Base-by-base conservation (phyloP, 768 basidiomycete genomes). In the Naematelia encephala region DNA sequence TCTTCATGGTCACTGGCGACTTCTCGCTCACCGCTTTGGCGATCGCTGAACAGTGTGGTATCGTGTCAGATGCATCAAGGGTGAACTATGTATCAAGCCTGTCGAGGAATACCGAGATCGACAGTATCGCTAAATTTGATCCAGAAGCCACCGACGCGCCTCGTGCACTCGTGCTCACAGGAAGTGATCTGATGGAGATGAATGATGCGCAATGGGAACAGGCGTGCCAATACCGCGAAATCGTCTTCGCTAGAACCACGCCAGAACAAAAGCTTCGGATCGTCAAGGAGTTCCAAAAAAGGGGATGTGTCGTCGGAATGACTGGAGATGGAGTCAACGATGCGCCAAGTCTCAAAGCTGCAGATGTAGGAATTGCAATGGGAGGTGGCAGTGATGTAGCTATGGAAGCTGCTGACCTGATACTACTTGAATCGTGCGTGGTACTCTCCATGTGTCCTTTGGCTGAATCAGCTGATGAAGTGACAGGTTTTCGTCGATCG, bases 211-310 rank as follows among this genome's bases (percentile, higher is more conserved):
- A 75, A 29, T 77, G 76, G 77, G 71, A 75, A 44, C 72, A 73
- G 61, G 70, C 70, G 2, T 72, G 72, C 55, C 68, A 68, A 46
- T 75, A 75, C 51, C 47, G 58, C 26, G 75, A 76, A 60, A 63
- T 86, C 51, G 85, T 87, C 2, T 85, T 87, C 59, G 84, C 85
- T 0, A 79, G 85, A 4, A 85, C 84, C 1, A 83, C 82, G 0
- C 85, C 85, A 0, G 83, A 85, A 66, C 85, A 86, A 74, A 87
- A 87, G 68, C 75, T 86, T 0, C 80, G 82, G 12, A 86, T 87
- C 61, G 85, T 87, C 26, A 82, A 83, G 56, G 80, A 81, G 30
- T 80, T 85, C 62, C 83, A 86, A 69, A 73, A 72, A 8, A 75
- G 81, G 2, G 82, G 80, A 1, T 80, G 81, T 62, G 80, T 83